Evolutionary conservation across 23 red algal species (phyloP).

Genomic region (Gracilaria vermiculophylla): DNA sequence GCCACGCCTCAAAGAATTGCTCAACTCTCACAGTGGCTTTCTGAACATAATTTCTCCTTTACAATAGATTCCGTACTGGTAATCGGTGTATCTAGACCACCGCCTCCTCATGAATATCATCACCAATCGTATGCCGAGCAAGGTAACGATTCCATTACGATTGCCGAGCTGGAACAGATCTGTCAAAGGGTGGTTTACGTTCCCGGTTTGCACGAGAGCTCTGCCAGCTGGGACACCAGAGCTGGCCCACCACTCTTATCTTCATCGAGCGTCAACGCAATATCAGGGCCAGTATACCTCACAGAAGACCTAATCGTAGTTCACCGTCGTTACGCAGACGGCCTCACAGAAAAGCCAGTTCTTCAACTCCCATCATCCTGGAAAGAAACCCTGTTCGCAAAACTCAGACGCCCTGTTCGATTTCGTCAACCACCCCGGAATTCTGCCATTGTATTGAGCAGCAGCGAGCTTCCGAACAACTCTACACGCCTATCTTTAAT

Average conservation of each 20-base stretch:
- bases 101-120: neutral
- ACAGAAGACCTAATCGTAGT: slow-evolving; percentile 45
- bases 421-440: slow-evolving; percentile 31
- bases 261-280: slow-evolving; percentile 36
- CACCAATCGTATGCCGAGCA: slow-evolving; percentile 36
- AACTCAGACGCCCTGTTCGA: slow-evolving; percentile 26
- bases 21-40: slow-evolving; percentile 51
- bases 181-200: slow-evolving; percentile 58
- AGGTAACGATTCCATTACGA: slow-evolving; percentile 50
- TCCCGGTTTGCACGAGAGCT: slow-evolving; percentile 46
- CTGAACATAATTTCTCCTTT: slow-evolving; percentile 30
- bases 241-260: slow-evolving; percentile 19
- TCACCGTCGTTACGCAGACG: slow-evolving; percentile 56
- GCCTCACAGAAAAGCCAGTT: slow-evolving; percentile 51
- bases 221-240: slow-evolving; percentile 37
- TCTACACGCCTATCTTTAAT: slow-evolving; percentile 26
- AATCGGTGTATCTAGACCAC: slow-evolving; percentile 33
- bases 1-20: slow-evolving; percentile 51
- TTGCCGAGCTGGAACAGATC: slow-evolving; percentile 56
- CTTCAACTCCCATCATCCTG: slow-evolving; percentile 43
- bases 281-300: slow-evolving; percentile 39
- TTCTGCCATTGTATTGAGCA: slow-evolving; percentile 54
- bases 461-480: slow-evolving; percentile 56
- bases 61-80: slow-evolving; percentile 51
- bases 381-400: slow-evolving; percentile 42